Evolutionary conservation across 2,329 filamentous ascomycete genomes (phyloP), one percentile per base, ranked within the genome.

Genomic region (Calonectria leucothoes): DNA sequence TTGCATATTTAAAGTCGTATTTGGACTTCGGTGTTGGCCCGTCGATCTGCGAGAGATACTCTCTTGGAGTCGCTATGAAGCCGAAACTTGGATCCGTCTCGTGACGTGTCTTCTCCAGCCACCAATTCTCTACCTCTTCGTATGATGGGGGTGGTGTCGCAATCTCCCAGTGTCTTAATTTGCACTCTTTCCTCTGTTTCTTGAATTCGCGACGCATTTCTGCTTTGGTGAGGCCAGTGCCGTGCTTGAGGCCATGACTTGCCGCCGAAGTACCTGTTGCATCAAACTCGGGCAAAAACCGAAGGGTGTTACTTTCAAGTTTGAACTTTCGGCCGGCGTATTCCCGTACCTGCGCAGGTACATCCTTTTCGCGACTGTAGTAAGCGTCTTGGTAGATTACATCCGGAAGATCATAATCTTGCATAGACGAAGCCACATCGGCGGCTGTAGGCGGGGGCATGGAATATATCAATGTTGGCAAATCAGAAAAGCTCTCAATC

Each of bases 281-380:
- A 80, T 97, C 92, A 77, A 98, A 98, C 0, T 91, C 87, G 0
- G 95, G 94, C 2, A 98, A 89, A 83, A 92, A 98, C 0, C 94
- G 94, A 10, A 97, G 82, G 1, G 93, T 94, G 68, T 90, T 92
- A 73, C 95, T 93, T 79, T 92, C 90, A 8, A 98, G 86, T 71
- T 91, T 93, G 82, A 97, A 98, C 78, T 97, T 94, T 77, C 92
- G 92, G 4, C 96, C 96, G 8, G 94, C 96, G 84, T 98, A 98
- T 83, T 98, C 95, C 67, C 95, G 89, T 37, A 89, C 84, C 67
- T 93, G 90, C 48, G 93, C 89, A 15, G 96, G 95, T 0, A 98
- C 94, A 83, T 98, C 97, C 65, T 88, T 89, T 74, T 97, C 95
- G 33, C 94, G 89, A 78, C 95, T 94, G 82, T 98, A 98, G 80